Evolutionary conservation across 768 basidiomycete species (phyloP), one percentile per base, ranked within the genome.

Genomic region (Rhodotorula kratochvilovae): DNA sequence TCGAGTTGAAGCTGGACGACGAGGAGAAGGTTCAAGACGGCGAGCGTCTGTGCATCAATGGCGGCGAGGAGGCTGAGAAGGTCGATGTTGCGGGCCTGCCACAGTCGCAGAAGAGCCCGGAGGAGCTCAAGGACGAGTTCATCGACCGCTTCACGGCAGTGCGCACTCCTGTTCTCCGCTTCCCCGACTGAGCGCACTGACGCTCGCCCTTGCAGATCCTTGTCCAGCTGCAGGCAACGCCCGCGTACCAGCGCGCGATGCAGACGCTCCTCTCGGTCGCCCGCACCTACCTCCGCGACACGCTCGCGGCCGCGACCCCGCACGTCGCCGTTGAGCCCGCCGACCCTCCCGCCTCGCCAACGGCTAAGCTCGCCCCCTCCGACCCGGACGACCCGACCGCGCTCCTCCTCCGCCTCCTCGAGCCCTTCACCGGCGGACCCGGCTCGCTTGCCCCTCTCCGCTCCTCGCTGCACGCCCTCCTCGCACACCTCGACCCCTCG

Each of bases 381-480:
- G 29, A 35, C 5, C 23, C 15, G 12, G 48, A 12, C 11, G 63
- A 64, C 35, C 54, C 63, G 23, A 45, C 90, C 2, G 90, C 92
- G 78, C 82, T 93, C 33, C 84, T 93, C 75, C 90, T 92, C 70
- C 90, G 90, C n/a, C 61, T 73, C 31, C 66, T 70, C 5, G 68
- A 70, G n/a, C 64, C 72, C 5, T 74, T 69, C 61, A 70, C 68
- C 29, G 68, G 72, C 51, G 68, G 67, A 0, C 55, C 63, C 1
- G 25, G 27, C 11, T 68, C 72, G 5, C 68, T 73, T n/a, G 1
- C 39, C 0, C 65, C 64, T 0, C 68, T 73, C 25, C 31, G 27
- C 31, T 17, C n/a, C 10, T 6, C 61, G 2, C 12, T 56, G 29
- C 13, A 54, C 5, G 5, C 56, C n/a, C 61, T 66, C 43, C 31